Conservation (phyloP, 129 eudicot species). For the Rutidosis leptorrhynchoides region DNA sequence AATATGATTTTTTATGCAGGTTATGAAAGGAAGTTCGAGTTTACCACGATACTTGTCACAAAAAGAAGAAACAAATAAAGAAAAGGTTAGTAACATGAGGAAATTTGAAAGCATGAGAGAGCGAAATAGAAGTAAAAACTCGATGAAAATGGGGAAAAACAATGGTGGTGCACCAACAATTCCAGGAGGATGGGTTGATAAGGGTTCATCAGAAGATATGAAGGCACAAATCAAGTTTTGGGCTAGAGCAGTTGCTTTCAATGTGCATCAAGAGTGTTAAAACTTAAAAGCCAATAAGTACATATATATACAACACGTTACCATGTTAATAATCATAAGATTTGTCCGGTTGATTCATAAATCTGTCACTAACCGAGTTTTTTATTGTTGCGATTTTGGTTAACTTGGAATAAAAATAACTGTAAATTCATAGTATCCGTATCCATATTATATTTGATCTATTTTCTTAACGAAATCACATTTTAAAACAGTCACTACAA, state of each 20-base stretch:
- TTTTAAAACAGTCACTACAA: too few relatives aligned
- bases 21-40: slow-evolving; percentile 43
- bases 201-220: slow-evolving; percentile 63
- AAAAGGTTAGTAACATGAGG: slow-evolving; percentile 32
- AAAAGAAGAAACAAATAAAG: slow-evolving; percentile 28
- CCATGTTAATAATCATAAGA: slow-evolving; percentile 23
- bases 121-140: slow-evolving; percentile 23
- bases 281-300: slow-evolving; percentile 1
- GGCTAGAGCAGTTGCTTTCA: slow-evolving; percentile 91
- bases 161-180: slow-evolving; percentile 34
- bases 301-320: not conserved
- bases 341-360: slow-evolving; percentile 14
- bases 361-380: slow-evolving; percentile 23
- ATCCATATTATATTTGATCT: too few relatives aligned
- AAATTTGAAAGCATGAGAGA: slow-evolving; percentile 31
- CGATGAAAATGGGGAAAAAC: slow-evolving; percentile 32
- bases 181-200: slow-evolving; percentile 41
- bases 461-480: too few relatives aligned
- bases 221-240: slow-evolving; percentile 84
- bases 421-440: too few relatives aligned
- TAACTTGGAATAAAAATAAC: too few relatives aligned
- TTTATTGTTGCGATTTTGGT: slow-evolving; percentile 10
- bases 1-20: slow-evolving; percentile 24
- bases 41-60: slow-evolving; percentile 39
- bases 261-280: slow-evolving; percentile 62